These are phyloP conservation scores for Candida cerambycidarum DNA, from an alignment of 805 yeast species.

Conservation along the genomic window DNA sequence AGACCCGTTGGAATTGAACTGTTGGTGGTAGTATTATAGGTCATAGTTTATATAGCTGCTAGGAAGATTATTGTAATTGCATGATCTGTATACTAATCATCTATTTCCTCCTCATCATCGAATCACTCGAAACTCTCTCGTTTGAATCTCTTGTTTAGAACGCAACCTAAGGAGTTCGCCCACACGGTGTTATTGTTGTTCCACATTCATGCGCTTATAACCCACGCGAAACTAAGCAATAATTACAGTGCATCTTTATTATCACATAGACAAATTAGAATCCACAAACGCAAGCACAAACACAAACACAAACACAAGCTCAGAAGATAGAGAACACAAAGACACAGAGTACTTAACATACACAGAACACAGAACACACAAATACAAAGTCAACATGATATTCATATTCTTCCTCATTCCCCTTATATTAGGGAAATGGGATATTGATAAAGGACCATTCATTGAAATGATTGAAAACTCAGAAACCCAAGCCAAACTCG, in stretches of 20 bases:
- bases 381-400: not conserved
- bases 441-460: conserved; percentile 5
- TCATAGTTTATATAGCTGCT: too few relatives aligned
- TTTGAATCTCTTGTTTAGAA: too few relatives aligned
- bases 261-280: not conserved
- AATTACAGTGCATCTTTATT: too few relatives aligned
- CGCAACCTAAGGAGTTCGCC: too few relatives aligned
- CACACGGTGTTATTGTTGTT: not conserved
- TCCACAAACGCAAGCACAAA: not conserved
- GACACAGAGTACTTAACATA: not conserved
- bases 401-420: conserved; percentile 1
- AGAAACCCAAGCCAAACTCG: conserved; percentile 15
- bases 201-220: conserved; percentile 3
- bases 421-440: conserved; percentile 5
- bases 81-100: too few relatives aligned
- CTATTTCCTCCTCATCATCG: too few relatives aligned
- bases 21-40: too few relatives aligned
- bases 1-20: too few relatives aligned
- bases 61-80: too few relatives aligned
- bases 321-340: not conserved
- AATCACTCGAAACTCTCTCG: too few relatives aligned
- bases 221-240: conserved; percentile 6
- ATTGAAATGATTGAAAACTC: conserved; percentile 3
- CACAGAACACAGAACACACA: too few relatives aligned
- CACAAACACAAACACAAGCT: not conserved